Evolutionary conservation across 2,329 filamentous ascomycete genomes (phyloP), one percentile per base, ranked within the genome.

Genomic region (Dactylellina parvicollis): DNA sequence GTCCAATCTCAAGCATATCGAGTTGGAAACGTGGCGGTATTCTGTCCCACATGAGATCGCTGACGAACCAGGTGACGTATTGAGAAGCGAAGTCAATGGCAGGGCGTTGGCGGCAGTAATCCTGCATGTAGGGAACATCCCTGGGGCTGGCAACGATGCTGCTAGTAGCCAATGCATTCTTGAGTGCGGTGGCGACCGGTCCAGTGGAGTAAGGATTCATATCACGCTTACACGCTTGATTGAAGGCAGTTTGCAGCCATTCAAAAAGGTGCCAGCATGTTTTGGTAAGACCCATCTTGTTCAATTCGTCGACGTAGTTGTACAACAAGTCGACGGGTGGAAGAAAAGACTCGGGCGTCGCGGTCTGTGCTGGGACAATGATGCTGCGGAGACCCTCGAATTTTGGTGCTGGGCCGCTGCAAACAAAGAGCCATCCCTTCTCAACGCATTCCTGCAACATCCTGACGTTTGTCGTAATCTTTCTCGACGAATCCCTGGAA

Each of bases 121-220:
- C 57, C 20, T 62, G 62, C 70, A 74, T 74, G 20, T 74, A 74
- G 36, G 70, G 70, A 59, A 57, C 70, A 46, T 69, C 56, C 22
- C 64, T 38, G 3, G 70, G 70, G 62, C 70, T 74, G 12, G 70
- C 70, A 16, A 69, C 70, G 34, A 74, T 60, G 60, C 62, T 62
- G 44, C 22, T 52, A 12, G 61, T 64, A 16, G 70, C 70, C 24
- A 74, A 46, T 26, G 70, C 70, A 38, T 62, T 67, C 46, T 74
- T 74, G 47, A 74, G 62, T 28, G 70, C 70, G 24, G 56, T 67
- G 24, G 70, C 70, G 30, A 74, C 57, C 4, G 70, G 70, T 55
- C 70, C 70, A 10, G 55, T 74, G 26, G 70, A 67, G 56, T 74
- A 74, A 57, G 70, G 70, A 34, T 74, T 74, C 70, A 74, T 74